phyloP scores from a whole-genome alignment of 345 rosid species.

The Bruguiera gymnorhiza region DNA sequence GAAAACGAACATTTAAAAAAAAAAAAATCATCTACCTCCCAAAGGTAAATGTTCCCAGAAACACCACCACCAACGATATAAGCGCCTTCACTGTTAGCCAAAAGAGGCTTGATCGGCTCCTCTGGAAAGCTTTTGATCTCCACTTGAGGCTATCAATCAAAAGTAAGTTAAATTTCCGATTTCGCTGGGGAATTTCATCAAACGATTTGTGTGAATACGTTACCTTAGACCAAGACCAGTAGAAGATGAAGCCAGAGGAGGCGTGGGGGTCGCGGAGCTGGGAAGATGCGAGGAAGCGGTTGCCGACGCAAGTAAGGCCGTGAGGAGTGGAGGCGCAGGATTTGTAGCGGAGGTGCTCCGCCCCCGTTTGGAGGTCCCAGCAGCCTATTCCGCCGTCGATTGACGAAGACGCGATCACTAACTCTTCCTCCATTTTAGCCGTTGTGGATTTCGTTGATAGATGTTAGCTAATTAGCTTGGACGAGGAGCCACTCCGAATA shows the following conservation, averaged over 20 bases:
- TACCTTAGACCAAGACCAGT: slow-evolving; percentile 80
- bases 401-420: slow-evolving; percentile 67
- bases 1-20: background rate
- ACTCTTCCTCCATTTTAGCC: slow-evolving; percentile 24
- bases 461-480: background rate
- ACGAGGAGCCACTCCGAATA: too few species aligned
- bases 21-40: slow-evolving; percentile 57
- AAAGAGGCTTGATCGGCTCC: slow-evolving; percentile 65
- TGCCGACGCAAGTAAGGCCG: slow-evolving; percentile 64
- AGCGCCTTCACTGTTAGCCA: slow-evolving; percentile 65
- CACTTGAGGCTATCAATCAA: slow-evolving; percentile 58
- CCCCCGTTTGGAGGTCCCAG: slow-evolving; percentile 71
- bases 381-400: slow-evolving; percentile 66
- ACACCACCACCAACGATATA: slow-evolving; percentile 77
- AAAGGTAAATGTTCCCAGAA: slow-evolving; percentile 63
- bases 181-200: slow-evolving; percentile 9
- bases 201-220: slow-evolving; percentile 6
- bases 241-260: slow-evolving; percentile 58
- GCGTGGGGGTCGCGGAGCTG: slow-evolving; percentile 60
- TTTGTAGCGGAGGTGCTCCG: slow-evolving; percentile 56
- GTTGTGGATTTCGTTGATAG: background rate
- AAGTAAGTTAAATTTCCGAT: background rate
- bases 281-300: slow-evolving; percentile 61
- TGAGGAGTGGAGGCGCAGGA: slow-evolving; percentile 67
- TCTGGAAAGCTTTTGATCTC: slow-evolving; percentile 74